Base-by-base conservation (phyloP, 2,329 filamentous ascomycete genomes). In the Eutypa lata region DNA sequence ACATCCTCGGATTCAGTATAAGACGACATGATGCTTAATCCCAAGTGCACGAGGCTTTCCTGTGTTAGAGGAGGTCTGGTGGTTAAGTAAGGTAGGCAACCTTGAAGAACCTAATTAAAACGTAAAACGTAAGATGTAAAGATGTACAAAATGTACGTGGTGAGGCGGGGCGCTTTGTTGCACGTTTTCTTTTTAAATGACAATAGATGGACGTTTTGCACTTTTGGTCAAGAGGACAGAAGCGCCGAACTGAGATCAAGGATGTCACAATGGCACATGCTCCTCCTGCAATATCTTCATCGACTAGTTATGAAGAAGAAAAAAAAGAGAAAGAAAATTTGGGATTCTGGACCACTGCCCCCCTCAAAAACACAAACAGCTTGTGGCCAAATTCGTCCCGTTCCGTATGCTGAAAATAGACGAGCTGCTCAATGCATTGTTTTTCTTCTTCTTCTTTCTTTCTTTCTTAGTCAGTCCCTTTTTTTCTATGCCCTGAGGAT, bases 1-100 rank as follows among this genome's bases (percentile, higher is more conserved):
- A 99, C 90, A 74, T 96, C 91, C 70, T 90, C 91, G 59, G 89
- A 75, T 62, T 73, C 73, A 62, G 75, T 73, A 60, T 79, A 77
- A 64, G 76, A 74, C 55, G 75, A 74, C 77, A 80, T 81, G 64
- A 48, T 56, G 55, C 50, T 56, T 48, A 48, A 53, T 47, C 38
- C 28, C 47, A 47, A 55, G 37, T 46, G 48, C 48, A 62, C 58
- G 51, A 54, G 45, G 54, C 19, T 31, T 49, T 42, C 28, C 48
- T 28, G 42, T 14, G 42, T 14, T 22, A 45, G 42, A 45, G 42
- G n/a, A 7, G 16, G 38, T 42, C 13, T 42, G 16, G 6, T 21
- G 38, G 26, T 31, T 31, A 5, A 31, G 26, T n/a, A n/a, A n/a
- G n/a, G n/a, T n/a, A n/a, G n/a, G n/a, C n/a, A n/a, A n/a, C n/a